Conservation (phyloP, 805 yeast species). For the Cyberlindnera americana region DNA sequence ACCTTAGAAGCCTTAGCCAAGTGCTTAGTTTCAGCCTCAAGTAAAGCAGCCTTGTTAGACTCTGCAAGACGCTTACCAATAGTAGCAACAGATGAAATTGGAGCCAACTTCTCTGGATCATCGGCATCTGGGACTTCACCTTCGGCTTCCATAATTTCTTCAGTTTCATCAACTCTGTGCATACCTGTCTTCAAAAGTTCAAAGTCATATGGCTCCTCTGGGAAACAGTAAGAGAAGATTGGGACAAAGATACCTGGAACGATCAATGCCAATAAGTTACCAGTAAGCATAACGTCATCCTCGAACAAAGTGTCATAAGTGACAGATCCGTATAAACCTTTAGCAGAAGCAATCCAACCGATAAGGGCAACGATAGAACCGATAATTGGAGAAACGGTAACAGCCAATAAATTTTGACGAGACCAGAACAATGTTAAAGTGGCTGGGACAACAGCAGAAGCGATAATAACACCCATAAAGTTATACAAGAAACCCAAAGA, state of each 20-base stretch:
- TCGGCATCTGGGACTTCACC: slow-evolving; percentile 21
- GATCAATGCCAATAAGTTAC: slow-evolving; percentile 78
- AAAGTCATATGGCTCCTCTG: slow-evolving; percentile 68
- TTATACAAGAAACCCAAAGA: slow-evolving; percentile 86
- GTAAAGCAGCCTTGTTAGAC: slow-evolving; percentile 22
- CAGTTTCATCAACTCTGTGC: slow-evolving; percentile 67
- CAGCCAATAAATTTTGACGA: slow-evolving; percentile 67
- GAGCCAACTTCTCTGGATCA: slow-evolving; percentile 25
- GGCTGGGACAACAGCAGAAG: slow-evolving; percentile 81
- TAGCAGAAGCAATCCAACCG: slow-evolving; percentile 58
- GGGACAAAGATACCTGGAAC: slow-evolving; percentile 70
- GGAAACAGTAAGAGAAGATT: slow-evolving; percentile 61
- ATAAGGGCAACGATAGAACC: slow-evolving; percentile 73
- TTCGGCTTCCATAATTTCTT: slow-evolving; percentile 51
- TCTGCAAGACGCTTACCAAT: slow-evolving; percentile 29
- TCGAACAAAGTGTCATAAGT: slow-evolving; percentile 61
- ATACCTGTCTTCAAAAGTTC: slow-evolving; percentile 50
- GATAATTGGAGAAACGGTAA: slow-evolving; percentile 68
- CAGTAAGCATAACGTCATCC: slow-evolving; percentile 86
- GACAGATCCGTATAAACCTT: slow-evolving; percentile 38
- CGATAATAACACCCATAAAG: slow-evolving; percentile 85
- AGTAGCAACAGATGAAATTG: slow-evolving; percentile 31
- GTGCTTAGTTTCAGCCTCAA: slow-evolving; percentile 48
- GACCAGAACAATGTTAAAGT: slow-evolving; percentile 60
- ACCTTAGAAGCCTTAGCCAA: slow-evolving; percentile 55